phyloP scores from a whole-genome alignment of 495 filamentous ascomycete genomes.

The Podospora appendiculata region DNA sequence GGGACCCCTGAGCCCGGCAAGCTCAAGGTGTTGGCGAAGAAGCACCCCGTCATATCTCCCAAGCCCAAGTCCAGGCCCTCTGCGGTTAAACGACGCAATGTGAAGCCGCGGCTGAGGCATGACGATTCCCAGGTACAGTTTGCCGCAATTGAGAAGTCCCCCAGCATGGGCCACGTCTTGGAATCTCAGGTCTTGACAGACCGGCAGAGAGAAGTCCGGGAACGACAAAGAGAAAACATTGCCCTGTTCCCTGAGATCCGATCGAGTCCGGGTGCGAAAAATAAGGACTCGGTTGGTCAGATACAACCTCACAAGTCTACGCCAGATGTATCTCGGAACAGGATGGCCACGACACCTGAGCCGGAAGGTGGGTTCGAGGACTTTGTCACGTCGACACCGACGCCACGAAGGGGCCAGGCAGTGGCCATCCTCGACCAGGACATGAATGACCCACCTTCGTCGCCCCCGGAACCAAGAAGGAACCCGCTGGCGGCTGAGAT shows the following conservation, averaged over 20 bases:
- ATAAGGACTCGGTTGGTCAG: constrained; percentile 6
- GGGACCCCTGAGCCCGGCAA: constrained; percentile 20
- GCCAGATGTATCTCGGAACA: not conserved
- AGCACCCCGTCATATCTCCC: constrained; percentile 20
- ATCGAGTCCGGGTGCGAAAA: constrained; percentile 45
- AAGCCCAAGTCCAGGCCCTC: constrained; percentile 10
- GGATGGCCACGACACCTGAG: constrained; percentile 32
- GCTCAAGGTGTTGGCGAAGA: constrained; percentile 15
- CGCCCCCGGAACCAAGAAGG: constrained; percentile 42
- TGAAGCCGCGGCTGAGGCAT: constrained; percentile 47
- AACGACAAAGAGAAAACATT: constrained; percentile 58
- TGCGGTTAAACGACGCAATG: constrained; percentile 9
- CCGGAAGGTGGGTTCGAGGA: constrained; percentile 40
- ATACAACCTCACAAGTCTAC: not conserved
- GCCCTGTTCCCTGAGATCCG: constrained; percentile 63
- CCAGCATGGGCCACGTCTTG: constrained; percentile 16
- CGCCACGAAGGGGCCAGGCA: constrained; percentile 49
- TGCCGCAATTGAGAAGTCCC: constrained; percentile 53
- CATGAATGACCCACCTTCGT: constrained; percentile 42
- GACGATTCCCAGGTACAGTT: constrained; percentile 77
- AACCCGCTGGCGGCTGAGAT: constrained; percentile 46
- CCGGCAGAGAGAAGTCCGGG: constrained; percentile 62
- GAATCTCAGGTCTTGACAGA: constrained; percentile 67
- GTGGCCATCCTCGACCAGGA: constrained; percentile 32
- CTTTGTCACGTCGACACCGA: constrained; percentile 76